A percentile compares a stretch with the other conserved stretches of the same genome.
Evolutionary conservation across 495 filamentous ascomycete species (phyloP).

Genomic region (Penicillium tannophilum): DNA sequence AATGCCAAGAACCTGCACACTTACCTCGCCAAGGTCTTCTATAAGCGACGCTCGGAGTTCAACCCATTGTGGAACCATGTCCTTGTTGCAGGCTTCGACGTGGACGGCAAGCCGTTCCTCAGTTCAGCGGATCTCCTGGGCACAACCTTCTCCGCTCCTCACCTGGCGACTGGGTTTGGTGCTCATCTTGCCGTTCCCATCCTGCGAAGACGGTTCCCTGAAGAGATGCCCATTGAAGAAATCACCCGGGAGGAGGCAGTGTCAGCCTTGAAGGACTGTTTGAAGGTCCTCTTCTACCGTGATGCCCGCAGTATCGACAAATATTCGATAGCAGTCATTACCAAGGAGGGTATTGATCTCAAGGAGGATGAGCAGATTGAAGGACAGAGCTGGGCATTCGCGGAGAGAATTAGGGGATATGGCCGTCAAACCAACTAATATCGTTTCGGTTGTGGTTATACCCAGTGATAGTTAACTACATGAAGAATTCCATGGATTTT

Average conservation of each 20-base stretch:
- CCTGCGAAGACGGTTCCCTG: conserved; percentile 76
- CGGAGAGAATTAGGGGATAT: conserved; percentile 80
- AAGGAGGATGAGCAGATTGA: conserved; percentile 76
- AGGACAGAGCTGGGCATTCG: conserved; percentile 95
- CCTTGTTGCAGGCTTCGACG: conserved; percentile 86
- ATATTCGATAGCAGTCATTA: conserved; percentile 89
- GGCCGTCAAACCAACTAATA: conserved; percentile 64
- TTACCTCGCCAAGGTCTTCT: conserved; percentile 92
- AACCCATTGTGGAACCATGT: conserved; percentile 97
- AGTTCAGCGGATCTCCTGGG: conserved; percentile 89
- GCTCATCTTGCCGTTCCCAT: conserved; percentile 91
- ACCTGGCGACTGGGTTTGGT: conserved; percentile 91
- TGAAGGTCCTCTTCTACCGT: conserved; percentile 98
- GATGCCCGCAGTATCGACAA: conserved; percentile 90
- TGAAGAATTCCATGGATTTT: conserved; percentile 2
- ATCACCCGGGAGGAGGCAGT: conserved; percentile 80
- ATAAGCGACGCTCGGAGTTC: conserved; percentile 90
- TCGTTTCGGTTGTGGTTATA: not conserved
- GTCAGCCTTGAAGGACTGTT: conserved; percentile 78
- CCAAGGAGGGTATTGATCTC: conserved; percentile 77
- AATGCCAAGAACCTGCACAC: conserved; percentile 94
- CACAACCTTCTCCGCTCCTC: conserved; percentile 84
- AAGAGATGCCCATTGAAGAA: conserved; percentile 70
- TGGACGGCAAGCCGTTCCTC: conserved; percentile 78
- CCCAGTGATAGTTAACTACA: not conserved